phyloP scores from a whole-genome alignment of 148 eudicot genomes.

The Rhododendron ferrugineum region DNA sequence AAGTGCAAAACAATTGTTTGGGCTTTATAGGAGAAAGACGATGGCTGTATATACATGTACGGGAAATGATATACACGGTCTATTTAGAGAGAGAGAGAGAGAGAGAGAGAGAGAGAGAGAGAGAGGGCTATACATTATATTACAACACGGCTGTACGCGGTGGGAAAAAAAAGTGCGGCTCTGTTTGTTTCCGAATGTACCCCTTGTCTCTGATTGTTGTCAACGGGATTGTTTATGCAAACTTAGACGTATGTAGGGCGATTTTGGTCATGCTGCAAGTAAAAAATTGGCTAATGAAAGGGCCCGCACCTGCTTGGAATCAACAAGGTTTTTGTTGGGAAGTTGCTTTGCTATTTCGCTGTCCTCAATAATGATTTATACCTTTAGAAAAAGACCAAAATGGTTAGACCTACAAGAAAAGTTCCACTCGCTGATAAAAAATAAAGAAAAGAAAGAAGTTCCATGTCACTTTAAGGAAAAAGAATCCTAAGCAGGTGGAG shows the following conservation, averaged over 20 bases:
- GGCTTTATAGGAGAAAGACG: not conserved
- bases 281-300: not conserved
- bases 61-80: slow-evolving; percentile 1
- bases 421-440: too few relatives aligned
- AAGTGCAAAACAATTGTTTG: not conserved
- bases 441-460: too few relatives aligned
- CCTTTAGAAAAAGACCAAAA: not conserved
- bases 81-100: not conserved
- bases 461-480: not conserved
- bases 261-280: not conserved
- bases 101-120: not conserved
- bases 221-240: not conserved
- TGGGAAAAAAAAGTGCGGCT: not conserved
- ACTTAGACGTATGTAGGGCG: not conserved
- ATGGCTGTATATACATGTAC: slow-evolving; percentile 2
- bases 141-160: slow-evolving; percentile 18
- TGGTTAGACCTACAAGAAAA: not conserved
- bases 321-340: not conserved
- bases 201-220: not conserved
- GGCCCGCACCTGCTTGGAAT: too few relatives aligned
- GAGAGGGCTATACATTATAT: not conserved
- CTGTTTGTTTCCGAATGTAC: not conserved
- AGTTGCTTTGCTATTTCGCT: not conserved
- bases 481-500: not conserved
- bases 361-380: not conserved